These are phyloP conservation scores for Flaveria brownii DNA, from an alignment of 129 eudicot species.

Conservation along the genomic window DNA sequence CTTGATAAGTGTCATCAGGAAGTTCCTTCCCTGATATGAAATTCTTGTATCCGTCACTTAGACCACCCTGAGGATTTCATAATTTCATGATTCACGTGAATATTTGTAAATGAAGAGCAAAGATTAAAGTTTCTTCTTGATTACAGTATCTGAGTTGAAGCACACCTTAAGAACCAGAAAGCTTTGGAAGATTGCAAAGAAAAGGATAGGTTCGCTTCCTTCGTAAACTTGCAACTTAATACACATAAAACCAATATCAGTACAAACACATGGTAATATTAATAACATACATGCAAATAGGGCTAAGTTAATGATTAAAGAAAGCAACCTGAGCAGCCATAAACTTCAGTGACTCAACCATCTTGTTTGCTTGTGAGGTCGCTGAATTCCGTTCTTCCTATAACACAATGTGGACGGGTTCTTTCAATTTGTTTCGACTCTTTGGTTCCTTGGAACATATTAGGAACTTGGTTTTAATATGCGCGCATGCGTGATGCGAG, in stretches of 20 bases:
- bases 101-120: background rate
- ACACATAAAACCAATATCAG: slow-evolving; percentile 26
- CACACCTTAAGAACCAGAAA: slow-evolving; percentile 83
- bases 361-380: slow-evolving; percentile 79
- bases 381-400: slow-evolving; percentile 82
- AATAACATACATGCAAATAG: background rate
- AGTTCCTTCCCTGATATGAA: slow-evolving; percentile 63
- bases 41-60: slow-evolving; percentile 78
- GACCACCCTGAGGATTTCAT: slow-evolving; percentile 71
- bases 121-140: background rate
- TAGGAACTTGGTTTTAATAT: too few relatives aligned
- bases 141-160: slow-evolving; percentile 21
- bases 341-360: slow-evolving; percentile 87
- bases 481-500: too few relatives aligned
- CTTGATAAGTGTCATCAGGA: slow-evolving; percentile 79
- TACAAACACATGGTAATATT: slow-evolving; percentile 21
- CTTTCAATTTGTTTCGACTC: background rate
- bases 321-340: slow-evolving; percentile 76
- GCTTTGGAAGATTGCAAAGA: slow-evolving; percentile 87
- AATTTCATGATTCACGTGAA: slow-evolving; percentile 12
- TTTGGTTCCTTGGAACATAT: background rate
- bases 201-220: slow-evolving; percentile 85
- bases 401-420: slow-evolving; percentile 17
- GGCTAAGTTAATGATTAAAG: slow-evolving; percentile 25
- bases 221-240: slow-evolving; percentile 79